A percentile compares a stretch with the other conserved stretches of the same genome.
These are phyloP conservation scores for Phylloporus sp. DNA, from an alignment of 1,284 basidiomycete genomes.

Conservation along the genomic window DNA sequence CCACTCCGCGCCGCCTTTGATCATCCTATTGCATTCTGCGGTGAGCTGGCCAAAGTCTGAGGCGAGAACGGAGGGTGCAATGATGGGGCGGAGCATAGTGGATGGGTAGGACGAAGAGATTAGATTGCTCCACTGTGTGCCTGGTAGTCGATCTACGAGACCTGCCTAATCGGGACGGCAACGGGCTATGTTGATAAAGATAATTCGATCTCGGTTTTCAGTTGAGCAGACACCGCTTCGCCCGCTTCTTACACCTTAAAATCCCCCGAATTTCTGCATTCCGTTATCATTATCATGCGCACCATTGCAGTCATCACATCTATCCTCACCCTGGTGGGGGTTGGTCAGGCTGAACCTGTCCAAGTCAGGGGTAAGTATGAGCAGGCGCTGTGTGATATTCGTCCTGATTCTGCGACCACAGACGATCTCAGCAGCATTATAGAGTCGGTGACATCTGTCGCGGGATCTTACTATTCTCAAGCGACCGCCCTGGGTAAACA, in stretches of 20 bases:
- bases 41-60: slow-evolving; percentile 94
- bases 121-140: slow-evolving; percentile 7
- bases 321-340: slow-evolving; percentile 10
- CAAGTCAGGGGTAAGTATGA: slow-evolving; percentile 13
- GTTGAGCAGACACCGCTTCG: background rate
- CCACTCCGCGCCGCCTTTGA: slow-evolving; percentile 92
- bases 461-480: slow-evolving; percentile 25
- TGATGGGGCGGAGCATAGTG: slow-evolving; percentile 84
- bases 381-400: background rate
- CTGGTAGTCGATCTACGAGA: slow-evolving; percentile 30
- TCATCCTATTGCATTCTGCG: slow-evolving; percentile 93
- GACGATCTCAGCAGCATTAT: slow-evolving; percentile 20
- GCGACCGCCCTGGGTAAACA: slow-evolving; percentile 26
- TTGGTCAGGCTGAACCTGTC: slow-evolving; percentile 14
- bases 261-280: background rate
- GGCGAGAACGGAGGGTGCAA: slow-evolving; percentile 90
- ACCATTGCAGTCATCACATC: slow-evolving; percentile 5
- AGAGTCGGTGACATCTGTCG: slow-evolving; percentile 20
- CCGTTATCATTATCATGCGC: slow-evolving; percentile 17
- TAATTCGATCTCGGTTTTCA: too few relatives aligned
- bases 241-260: background rate
- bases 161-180: slow-evolving; percentile 34
- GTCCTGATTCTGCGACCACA: slow-evolving; percentile 13
- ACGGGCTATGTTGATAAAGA: background rate
- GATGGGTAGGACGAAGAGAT: slow-evolving; percentile 15